Percentiles rank a stretch among this genome's conserved stretches.
These are phyloP conservation scores for Heterococcus sp. DNA, from an alignment of 108 stramenopile genomes.

Conservation along the genomic window DNA sequence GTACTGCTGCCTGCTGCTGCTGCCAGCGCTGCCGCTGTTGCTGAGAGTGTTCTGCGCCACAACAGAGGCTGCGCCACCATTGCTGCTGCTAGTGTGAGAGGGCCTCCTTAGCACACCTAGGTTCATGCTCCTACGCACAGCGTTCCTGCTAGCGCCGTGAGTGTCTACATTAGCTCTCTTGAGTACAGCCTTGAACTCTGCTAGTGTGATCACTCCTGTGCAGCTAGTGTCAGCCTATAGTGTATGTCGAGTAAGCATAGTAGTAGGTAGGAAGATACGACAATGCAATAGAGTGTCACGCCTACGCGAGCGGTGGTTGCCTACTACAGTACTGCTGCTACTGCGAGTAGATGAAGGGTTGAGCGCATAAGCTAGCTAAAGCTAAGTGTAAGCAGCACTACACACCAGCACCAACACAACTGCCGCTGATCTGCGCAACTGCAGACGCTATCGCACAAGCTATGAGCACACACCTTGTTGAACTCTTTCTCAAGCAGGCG, in stretches of 20 bases:
- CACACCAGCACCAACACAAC: neutral
- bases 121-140: too few relatives aligned
- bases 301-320: neutral
- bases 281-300: neutral
- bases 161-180: neutral
- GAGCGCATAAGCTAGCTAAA: neutral
- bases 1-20: neutral
- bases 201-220: neutral
- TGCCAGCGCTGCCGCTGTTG: neutral
- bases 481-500: slow-evolving; percentile 22
- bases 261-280: neutral
- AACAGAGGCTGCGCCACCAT: neutral
- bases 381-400: neutral
- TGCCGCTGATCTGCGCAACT: neutral
- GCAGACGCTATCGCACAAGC: neutral
- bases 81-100: neutral
- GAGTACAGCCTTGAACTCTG: neutral
- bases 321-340: neutral
- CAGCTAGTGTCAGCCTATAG: neutral
- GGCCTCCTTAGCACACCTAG: neutral
- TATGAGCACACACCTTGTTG: neutral
- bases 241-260: neutral
- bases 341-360: neutral
- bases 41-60: neutral
- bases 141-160: neutral